A percentile compares a stretch with the other conserved stretches of the same genome.
Conservation (phyloP, 2,329 filamentous ascomycete genomes). For the Fusarium avenaceum region DNA sequence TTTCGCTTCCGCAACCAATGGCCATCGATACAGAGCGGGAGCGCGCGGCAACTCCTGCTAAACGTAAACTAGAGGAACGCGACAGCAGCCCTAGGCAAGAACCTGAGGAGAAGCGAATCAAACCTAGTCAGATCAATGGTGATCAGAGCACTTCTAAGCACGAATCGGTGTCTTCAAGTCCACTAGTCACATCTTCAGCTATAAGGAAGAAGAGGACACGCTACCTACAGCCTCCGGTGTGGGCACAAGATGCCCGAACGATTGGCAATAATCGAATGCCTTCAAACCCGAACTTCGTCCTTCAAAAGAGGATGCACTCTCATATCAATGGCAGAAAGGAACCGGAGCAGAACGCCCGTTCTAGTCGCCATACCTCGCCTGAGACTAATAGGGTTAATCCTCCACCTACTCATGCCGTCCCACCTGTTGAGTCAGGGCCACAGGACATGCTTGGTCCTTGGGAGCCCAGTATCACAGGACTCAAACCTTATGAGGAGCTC, state of each 20-base stretch:
- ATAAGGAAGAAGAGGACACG: constrained; percentile 58
- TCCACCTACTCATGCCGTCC: constrained; percentile 27
- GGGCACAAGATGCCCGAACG: constrained; percentile 60
- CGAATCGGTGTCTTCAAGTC: constrained; percentile 48
- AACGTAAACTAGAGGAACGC: constrained; percentile 58
- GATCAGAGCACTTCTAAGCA: constrained; percentile 36
- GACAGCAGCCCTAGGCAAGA: constrained; percentile 66
- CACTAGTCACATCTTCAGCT: constrained; percentile 53
- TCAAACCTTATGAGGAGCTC: constrained; percentile 79
- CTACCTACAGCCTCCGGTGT: constrained; percentile 60
- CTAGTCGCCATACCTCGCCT: constrained; percentile 57
- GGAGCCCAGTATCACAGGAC: constrained; percentile 77
- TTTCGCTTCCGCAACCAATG: constrained; percentile 48
- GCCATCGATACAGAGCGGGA: constrained; percentile 51
- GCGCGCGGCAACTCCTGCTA: constrained; percentile 55
- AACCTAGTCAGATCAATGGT: constrained; percentile 65
- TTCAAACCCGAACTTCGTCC: constrained; percentile 49
- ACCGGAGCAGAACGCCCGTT: constrained; percentile 54
- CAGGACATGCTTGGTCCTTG: constrained; percentile 66
- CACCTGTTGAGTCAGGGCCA: constrained; percentile 49
- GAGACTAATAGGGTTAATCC: constrained; percentile 43
- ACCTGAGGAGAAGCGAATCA: constrained; percentile 61
- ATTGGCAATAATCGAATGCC: constrained; percentile 54
- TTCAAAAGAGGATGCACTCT: constrained; percentile 47
- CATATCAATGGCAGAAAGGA: constrained; percentile 58